Percentiles rank a stretch among this genome's conserved stretches.
These are phyloP conservation scores for Candida schatavii DNA, from an alignment of 805 yeast genomes.

Conservation along the genomic window DNA sequence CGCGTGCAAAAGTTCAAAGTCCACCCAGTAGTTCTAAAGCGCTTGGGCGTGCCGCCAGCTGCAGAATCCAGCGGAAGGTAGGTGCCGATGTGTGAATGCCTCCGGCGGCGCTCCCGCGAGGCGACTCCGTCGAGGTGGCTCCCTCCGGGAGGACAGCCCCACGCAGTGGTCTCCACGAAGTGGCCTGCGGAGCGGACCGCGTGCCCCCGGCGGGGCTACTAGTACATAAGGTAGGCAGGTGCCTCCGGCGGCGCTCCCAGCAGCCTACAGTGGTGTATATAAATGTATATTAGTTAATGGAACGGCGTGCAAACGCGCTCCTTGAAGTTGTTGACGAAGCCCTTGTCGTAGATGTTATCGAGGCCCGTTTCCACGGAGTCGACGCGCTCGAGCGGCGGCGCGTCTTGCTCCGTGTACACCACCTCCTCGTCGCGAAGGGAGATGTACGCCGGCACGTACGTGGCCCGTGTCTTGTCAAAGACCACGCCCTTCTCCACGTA, in stretches of 20 bases:
- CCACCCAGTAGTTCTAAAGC: conserved; percentile 3
- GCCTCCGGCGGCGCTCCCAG: too few relatives aligned
- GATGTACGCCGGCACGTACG: conserved; percentile 22
- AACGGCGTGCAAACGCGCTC: conserved; percentile 21
- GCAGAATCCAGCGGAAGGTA: too few relatives aligned
- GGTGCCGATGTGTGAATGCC: too few relatives aligned
- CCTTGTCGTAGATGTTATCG: conserved; percentile 48
- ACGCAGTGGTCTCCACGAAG: too few relatives aligned
- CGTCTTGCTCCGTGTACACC: conserved; percentile 14
- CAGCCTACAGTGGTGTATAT: too few relatives aligned
- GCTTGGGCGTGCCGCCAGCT: conserved; percentile 3
- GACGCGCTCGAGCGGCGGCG: conserved; percentile 14
- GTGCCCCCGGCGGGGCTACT: too few relatives aligned
- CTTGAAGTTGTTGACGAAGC: conserved; percentile 41
- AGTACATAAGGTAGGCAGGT: too few relatives aligned
- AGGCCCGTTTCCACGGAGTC: conserved; percentile 27
- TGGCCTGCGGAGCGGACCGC: too few relatives aligned
- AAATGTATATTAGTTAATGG: background rate
- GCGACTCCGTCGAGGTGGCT: too few relatives aligned
- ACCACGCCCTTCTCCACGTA: conserved; percentile 23
- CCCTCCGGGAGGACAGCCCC: too few relatives aligned
- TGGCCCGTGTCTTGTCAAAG: conserved; percentile 7
- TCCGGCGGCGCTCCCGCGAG: too few relatives aligned
- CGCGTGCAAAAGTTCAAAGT: background rate
- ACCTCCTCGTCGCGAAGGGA: conserved; percentile 25